Percentiles rank a stretch among this genome's conserved stretches.
Evolutionary conservation across 2,329 filamentous ascomycete species (phyloP).

Genomic region (Fusarium sp.): DNA sequence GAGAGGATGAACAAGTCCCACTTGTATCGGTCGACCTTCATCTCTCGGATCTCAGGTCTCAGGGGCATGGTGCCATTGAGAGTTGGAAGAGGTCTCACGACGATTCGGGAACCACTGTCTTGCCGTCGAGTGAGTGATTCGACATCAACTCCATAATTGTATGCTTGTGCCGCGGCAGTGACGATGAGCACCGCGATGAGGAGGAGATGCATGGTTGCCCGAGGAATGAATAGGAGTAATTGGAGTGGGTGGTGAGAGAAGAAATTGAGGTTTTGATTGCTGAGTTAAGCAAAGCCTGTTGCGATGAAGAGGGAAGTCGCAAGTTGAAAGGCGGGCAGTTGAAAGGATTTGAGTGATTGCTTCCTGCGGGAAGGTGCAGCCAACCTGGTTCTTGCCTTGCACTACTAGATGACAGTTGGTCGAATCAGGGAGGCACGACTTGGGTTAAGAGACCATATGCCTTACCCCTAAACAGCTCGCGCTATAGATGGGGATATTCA

Average conservation of each 20-base stretch:
- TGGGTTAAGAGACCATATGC: background rate
- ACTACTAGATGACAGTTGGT: background rate
- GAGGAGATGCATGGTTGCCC: constrained; percentile 26
- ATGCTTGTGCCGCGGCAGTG: constrained; percentile 45
- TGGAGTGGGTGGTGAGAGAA: background rate
- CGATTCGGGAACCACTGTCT: constrained; percentile 48
- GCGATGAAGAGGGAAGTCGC: background rate
- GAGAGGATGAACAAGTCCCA: constrained; percentile 83
- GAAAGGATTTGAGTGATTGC: background rate
- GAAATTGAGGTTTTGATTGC: background rate
- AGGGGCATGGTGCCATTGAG: constrained; percentile 53
- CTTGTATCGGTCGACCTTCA: constrained; percentile 69
- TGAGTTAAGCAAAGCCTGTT: background rate
- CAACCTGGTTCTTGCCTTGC: background rate
- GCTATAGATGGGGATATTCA: background rate
- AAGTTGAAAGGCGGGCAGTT: background rate
- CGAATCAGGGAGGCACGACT: background rate
- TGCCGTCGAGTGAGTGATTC: constrained; percentile 54
- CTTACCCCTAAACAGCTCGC: too few relatives aligned
- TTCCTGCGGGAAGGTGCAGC: constrained; percentile 12
- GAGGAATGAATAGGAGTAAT: background rate
- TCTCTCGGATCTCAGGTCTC: constrained; percentile 73
- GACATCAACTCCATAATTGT: constrained; percentile 62
- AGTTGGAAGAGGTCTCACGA: constrained; percentile 56
- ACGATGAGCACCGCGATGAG: constrained; percentile 19